Base-by-base conservation (phyloP, 345 rosid genomes). In the Salix arbutifolia region DNA sequence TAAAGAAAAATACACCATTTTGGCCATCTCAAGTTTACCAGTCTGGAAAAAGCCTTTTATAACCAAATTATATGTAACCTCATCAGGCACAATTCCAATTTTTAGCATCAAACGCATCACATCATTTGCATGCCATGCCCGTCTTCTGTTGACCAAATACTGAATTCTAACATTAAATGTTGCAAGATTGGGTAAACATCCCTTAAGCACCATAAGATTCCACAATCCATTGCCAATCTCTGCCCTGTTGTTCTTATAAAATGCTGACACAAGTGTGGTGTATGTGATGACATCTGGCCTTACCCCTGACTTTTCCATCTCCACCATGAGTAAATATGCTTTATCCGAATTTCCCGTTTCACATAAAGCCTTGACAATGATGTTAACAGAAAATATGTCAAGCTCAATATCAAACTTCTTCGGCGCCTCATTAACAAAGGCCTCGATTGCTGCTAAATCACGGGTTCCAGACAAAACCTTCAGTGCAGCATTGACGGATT, bases 121-220 rank as follows among this genome's bases (percentile, higher is more conserved):
- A 79, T 83, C 85, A 88, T 90, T 90, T 69, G 96, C 97, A 66
- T 89, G 81, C 91, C 94, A 91, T 48, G 93, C 89, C 69, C 86
- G 77, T 58, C 93, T 81, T 56, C 83, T 81, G 65, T 86, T 82
- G 67, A 91, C 90, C 84, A 93, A 77, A 85, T 81, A 83, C 83
- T 91, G 94, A 79, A 93, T 88, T 86, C 94, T 89, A 73, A 83
- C 91, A 73, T 91, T 93, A 81, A 89, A 93, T 42, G 93, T 90
- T 31, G 94, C 83, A 74, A 90, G 85, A 85, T 89, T 90, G 46
- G 97, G 97, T 62, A 56, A 85, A 71, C 96, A 90, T 3, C 97
- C 89, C 82, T 86, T 91, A 70, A 76, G 90, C 72, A 91, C 84
- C 96, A 91, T 91, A 77, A 83, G 89, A 77, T 91, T 93, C 97